These are phyloP conservation scores for Penicillium decumbens DNA, from an alignment of 2,329 filamentous ascomycete species.

Conservation along the genomic window DNA sequence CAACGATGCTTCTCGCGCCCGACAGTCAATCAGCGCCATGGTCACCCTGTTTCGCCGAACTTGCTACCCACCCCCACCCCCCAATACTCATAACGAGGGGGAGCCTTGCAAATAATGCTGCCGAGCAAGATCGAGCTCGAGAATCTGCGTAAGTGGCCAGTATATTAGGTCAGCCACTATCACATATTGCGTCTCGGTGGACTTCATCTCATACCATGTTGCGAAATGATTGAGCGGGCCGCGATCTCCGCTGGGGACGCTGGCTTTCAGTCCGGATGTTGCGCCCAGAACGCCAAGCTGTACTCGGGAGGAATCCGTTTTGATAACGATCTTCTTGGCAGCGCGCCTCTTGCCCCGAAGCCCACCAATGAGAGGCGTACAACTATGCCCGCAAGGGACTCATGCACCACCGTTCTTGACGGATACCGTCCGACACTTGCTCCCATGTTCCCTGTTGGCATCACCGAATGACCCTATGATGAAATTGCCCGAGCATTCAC, in stretches of 20 bases:
- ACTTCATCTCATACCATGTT: background rate
- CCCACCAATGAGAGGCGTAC: background rate
- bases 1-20: too few species aligned
- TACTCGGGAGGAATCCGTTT: slow-evolving; percentile 13
- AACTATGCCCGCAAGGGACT: background rate
- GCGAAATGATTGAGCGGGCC: background rate
- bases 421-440: background rate
- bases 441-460: background rate
- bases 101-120: background rate
- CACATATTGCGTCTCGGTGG: slow-evolving; percentile 1
- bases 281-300: slow-evolving; percentile 14
- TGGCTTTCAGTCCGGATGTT: background rate
- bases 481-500: background rate
- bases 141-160: background rate
- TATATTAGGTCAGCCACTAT: slow-evolving; percentile 1
- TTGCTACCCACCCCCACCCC: background rate
- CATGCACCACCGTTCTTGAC: background rate
- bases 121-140: background rate
- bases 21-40: background rate
- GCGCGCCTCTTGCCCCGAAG: slow-evolving; percentile 4
- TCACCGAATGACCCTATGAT: background rate
- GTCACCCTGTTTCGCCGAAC: background rate
- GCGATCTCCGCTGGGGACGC: background rate
- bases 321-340: slow-evolving; percentile 17
- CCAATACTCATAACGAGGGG: background rate